Evolutionary conservation across 2,329 filamentous ascomycete species (phyloP), one percentile per base, ranked within the genome.

Genomic region (Fusarium pseudograminearum): DNA sequence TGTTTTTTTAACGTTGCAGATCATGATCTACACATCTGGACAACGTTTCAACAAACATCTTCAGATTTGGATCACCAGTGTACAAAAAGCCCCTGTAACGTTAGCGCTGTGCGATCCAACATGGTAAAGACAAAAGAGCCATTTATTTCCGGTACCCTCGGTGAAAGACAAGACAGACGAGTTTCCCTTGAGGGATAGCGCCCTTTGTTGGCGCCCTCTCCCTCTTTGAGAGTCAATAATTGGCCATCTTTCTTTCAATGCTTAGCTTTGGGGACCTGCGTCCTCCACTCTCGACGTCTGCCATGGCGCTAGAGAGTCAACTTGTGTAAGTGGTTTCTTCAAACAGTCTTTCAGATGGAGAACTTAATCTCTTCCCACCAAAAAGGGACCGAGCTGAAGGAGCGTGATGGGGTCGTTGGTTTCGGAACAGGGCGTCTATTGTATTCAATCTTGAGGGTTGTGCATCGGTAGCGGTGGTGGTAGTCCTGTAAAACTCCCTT

Each of bases 401-500:
- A 34, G 47, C 33, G 22, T 42, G 48, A 41, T 41, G 48, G 24
- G 24, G 40, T 52, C 34, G 22, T 18, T 34, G n/a, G 42, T 22
- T 36, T 30, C 22, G n/a, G 31, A 51, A 70, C 26, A 45, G 67
- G 51, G 48, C 18, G 16, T 28, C n/a, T 36, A 18, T 57, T 16
- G 67, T 64, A 70, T 70, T 45, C 53, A 57, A 70, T 68, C 33
- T 68, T 53, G 57, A 70, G 67, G 67, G 67, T 58, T 41, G 48
- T 52, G 34, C n/a, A 31, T 46, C 9, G n/a, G 44, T 46, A 31
- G 44, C 12, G 42, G 18, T 12, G 10, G 24, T 48, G 61, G 34
- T 47, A 12, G 31, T 40, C 18, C 34, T 15, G n/a, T 33, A 46
- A 30, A 31, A 47, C 55, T 48, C 67, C 67, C 67, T 70, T 64